phyloP scores from a whole-genome alignment of 179 eudicot species.

The Beta macrorhiza region DNA sequence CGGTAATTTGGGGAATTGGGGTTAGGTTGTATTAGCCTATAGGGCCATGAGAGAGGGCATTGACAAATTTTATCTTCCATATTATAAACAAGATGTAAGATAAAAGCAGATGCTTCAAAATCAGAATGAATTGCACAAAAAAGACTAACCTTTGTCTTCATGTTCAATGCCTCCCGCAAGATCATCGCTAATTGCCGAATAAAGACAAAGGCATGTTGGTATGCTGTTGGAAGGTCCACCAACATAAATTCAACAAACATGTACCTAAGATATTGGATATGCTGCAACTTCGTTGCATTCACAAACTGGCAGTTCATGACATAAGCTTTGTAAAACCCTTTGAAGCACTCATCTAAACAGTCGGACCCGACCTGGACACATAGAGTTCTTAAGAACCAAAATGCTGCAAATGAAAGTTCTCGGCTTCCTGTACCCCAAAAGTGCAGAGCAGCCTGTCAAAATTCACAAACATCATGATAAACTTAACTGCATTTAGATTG shows the following conservation, averaged over 20 bases:
- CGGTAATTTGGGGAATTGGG: too few relatives aligned
- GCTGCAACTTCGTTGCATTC: conserved; percentile 73
- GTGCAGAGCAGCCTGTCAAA: conserved; percentile 78
- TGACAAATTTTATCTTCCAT: too few relatives aligned
- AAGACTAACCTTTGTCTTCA: conserved; percentile 52
- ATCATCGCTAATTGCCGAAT: conserved; percentile 90
- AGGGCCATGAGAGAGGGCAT: too few relatives aligned
- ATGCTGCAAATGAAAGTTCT: conserved; percentile 71
- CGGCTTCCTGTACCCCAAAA: conserved; percentile 97
- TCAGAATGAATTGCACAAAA: neutral
- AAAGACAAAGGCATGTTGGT: conserved; percentile 83
- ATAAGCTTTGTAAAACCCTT: conserved; percentile 89
- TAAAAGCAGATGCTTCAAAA: neutral
- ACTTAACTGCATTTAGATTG: neutral
- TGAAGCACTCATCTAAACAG: conserved; percentile 83
- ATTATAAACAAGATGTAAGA: neutral
- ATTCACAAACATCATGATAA: conserved; percentile 10
- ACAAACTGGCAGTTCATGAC: conserved; percentile 79
- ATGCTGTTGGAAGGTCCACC: conserved; percentile 80
- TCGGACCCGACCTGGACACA: conserved; percentile 87
- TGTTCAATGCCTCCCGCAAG: conserved; percentile 63
- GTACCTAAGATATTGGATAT: conserved; percentile 78
- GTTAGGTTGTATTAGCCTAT: too few relatives aligned
- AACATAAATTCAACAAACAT: conserved; percentile 69
- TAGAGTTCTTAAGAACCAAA: conserved; percentile 74